These are phyloP conservation scores for Tricholoma sp. DNA, from an alignment of 768 basidiomycete species.

Conservation along the genomic window DNA sequence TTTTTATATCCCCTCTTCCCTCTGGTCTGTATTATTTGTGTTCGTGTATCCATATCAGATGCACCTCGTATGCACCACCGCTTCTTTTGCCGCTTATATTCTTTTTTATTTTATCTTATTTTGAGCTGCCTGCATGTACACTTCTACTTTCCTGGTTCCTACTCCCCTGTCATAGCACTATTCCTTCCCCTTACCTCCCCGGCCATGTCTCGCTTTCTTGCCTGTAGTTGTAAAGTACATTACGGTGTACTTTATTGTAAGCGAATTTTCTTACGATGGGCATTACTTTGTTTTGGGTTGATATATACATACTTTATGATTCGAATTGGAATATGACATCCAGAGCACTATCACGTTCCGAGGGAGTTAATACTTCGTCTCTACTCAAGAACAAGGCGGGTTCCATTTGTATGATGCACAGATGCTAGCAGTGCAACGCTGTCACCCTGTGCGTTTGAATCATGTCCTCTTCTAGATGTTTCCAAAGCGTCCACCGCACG, in stretches of 20 bases:
- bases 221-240: not conserved
- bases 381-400: no score
- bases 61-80: not conserved
- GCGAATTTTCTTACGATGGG: not conserved
- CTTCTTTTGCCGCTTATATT: not conserved
- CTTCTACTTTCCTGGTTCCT: not conserved
- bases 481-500: not conserved
- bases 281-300: not conserved
- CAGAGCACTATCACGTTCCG: no score
- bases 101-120: not conserved
- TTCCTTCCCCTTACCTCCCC: not conserved
- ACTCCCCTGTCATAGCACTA: not conserved
- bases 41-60: not conserved
- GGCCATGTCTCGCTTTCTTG: not conserved
- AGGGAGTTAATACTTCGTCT: no score
- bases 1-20: constrained; percentile 8
- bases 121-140: not conserved
- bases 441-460: not conserved
- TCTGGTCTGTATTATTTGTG: not conserved
- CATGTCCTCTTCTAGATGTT: not conserved
- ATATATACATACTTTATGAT: constrained; percentile 1
- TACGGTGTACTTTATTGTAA: not conserved
- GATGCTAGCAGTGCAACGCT: no score
- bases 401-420: no score
- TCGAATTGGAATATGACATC: not conserved